Conservation (phyloP, 164 flowering plant species). For the Pachysandra terminalis region DNA sequence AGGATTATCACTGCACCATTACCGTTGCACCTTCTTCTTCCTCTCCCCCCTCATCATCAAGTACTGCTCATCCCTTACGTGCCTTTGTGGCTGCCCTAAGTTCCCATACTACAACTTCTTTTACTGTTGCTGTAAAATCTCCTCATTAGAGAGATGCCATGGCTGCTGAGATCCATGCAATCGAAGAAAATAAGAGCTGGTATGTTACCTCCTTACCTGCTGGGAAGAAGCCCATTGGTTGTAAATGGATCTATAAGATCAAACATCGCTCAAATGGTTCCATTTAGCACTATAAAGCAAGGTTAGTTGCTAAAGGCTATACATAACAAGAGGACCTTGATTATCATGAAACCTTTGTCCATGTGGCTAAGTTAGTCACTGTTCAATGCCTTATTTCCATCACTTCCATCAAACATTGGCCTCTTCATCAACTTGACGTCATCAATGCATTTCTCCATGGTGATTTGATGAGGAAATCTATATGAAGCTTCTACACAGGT, state of each 20-base stretch:
- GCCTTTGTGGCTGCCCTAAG: too few relatives aligned
- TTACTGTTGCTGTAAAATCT: not conserved
- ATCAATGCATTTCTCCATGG: too few relatives aligned
- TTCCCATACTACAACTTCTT: too few relatives aligned
- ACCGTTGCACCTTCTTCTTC: too few relatives aligned
- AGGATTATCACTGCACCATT: too few relatives aligned
- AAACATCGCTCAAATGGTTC: not conserved
- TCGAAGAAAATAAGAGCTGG: conserved; percentile 7
- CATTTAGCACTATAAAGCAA: conserved; percentile 1
- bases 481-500: too few relatives aligned
- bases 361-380: not conserved
- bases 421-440: not conserved
- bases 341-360: conserved; percentile 7
- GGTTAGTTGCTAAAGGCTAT: conserved; percentile 8
- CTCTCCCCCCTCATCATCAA: too few relatives aligned
- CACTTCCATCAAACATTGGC: not conserved
- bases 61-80: too few relatives aligned
- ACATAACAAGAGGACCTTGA: not conserved
- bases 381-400: not conserved
- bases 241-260: conserved; percentile 7
- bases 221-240: not conserved
- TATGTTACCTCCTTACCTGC: not conserved
- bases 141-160: conserved; percentile 4
- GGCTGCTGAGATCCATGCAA: not conserved
- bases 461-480: not conserved